A percentile compares a stretch with the other conserved stretches of the same genome.
Evolutionary conservation across 441 rosid genomes (phyloP).

Genomic region (Pelargonium fulgidum): DNA sequence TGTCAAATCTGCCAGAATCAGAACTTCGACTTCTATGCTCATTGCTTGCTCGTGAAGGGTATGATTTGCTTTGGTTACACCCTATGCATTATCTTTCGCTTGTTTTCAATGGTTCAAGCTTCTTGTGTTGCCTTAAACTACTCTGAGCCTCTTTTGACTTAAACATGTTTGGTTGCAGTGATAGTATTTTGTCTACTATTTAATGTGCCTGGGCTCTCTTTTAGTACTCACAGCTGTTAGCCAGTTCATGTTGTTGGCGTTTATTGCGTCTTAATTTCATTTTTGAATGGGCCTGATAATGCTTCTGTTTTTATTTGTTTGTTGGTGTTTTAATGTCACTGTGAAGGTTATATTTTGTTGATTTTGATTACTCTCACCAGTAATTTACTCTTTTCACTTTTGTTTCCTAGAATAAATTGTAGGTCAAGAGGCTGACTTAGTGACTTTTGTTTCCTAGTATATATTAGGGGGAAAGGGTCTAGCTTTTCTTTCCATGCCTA

Average conservation of each 20-base stretch:
- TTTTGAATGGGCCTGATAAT: neutral
- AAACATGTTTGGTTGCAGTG: neutral
- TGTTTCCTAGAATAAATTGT: too few species aligned
- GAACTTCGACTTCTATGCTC: constrained; percentile 90
- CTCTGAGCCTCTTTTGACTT: neutral
- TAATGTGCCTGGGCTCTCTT: neutral
- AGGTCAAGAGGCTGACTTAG: too few species aligned
- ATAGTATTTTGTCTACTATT: neutral
- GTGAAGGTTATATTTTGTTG: neutral
- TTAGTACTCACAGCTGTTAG: neutral
- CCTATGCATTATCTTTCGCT: neutral
- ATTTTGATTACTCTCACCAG: neutral
- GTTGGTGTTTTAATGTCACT: neutral
- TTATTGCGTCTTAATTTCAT: neutral
- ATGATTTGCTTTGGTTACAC: constrained; percentile 18
- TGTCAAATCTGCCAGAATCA: constrained; percentile 66
- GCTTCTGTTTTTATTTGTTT: neutral
- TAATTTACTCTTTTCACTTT: neutral
- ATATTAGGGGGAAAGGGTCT: neutral
- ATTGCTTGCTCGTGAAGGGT: constrained; percentile 98
- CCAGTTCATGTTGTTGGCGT: neutral
- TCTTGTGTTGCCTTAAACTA: neutral
- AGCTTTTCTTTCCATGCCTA: neutral
- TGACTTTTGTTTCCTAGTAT: neutral
- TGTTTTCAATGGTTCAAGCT: neutral